These are phyloP conservation scores for Saxophila tyrrhenica DNA, from an alignment of 495 filamentous ascomycete species.

Conservation along the genomic window DNA sequence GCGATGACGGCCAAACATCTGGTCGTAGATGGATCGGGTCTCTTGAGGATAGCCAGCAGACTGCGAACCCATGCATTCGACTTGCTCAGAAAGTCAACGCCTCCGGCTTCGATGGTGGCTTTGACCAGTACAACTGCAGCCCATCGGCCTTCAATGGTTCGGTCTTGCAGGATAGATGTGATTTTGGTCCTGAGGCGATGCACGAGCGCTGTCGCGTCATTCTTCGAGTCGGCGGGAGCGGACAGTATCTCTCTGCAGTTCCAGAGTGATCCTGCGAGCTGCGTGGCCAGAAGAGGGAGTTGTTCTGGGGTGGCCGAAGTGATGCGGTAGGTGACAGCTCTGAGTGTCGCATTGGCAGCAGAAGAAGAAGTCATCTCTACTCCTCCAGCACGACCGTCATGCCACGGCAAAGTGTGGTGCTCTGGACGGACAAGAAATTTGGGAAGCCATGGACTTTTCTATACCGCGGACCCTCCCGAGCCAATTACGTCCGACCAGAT, in stretches of 20 bases:
- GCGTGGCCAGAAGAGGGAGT: slow-evolving; percentile 24
- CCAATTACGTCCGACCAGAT: not conserved
- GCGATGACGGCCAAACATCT: slow-evolving; percentile 65
- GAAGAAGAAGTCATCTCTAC: not conserved
- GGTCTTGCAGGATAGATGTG: slow-evolving; percentile 61
- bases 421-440: too few species aligned
- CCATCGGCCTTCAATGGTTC: slow-evolving; percentile 59
- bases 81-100: slow-evolving; percentile 62
- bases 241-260: slow-evolving; percentile 27
- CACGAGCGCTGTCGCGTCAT: slow-evolving; percentile 51
- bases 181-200: slow-evolving; percentile 73
- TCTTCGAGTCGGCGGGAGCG: slow-evolving; percentile 24
- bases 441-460: too few species aligned
- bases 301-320: slow-evolving; percentile 25
- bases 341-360: slow-evolving; percentile 10
- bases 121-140: slow-evolving; percentile 67
- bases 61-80: slow-evolving; percentile 61
- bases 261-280: slow-evolving; percentile 21
- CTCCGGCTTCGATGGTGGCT: slow-evolving; percentile 66
- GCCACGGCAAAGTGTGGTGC: too few species aligned
- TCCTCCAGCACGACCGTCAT: not conserved
- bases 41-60: slow-evolving; percentile 55
- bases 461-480: not conserved
- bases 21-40: slow-evolving; percentile 59
- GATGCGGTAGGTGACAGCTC: slow-evolving; percentile 26